Evolutionary conservation across 2,329 filamentous ascomycete species (phyloP), one percentile per base, ranked within the genome.

Genomic region (Aspergillus sp.): DNA sequence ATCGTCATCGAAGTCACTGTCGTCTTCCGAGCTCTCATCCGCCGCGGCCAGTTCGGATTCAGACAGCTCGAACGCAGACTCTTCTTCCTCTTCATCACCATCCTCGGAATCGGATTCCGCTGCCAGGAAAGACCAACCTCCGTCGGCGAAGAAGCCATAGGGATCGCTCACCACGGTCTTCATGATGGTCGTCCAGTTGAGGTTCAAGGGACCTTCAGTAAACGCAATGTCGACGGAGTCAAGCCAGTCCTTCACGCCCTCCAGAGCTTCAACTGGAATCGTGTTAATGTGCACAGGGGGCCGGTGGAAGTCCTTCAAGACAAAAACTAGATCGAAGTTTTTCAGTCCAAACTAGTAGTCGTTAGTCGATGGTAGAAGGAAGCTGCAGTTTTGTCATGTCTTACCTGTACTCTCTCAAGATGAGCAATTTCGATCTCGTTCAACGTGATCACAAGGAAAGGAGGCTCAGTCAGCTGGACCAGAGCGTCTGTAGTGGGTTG

Each of bases 131-230:
- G 85, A 88, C 94, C 94, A 99, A 43, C 94, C 94, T 30, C 95
- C 94, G 59, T 97, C 93, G 3, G 82, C 84, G 73, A 96, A 99
- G 83, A 99, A 99, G 62, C 88, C 84, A 69, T 99, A 93, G 2
- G 94, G 90, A 68, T 99, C 92, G 33, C 88, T 86, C 17, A 89
- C 93, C 22, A 99, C 92, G 0, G 94, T 99, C 81, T 99, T 99
- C 91, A 99, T 99, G 68, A 99, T 99, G 14, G 92, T 96, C 10
- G 89, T 88, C 94, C 94, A 99, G 80, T 97, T 97, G 52, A 99
- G 81, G 76, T 99, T 99, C 61, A 99, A 84, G 1, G 93, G 94
- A 52, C 94, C 94, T 73, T 99, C 95, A 11, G 85, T 89, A 77
- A 87, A 97, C 16, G 94, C 87, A 66, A 99, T 95, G 67, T 99